Evolutionary conservation across 2,329 filamentous ascomycete species (phyloP), one percentile per base, ranked within the genome.

Genomic region (Xylaria arbuscula): DNA sequence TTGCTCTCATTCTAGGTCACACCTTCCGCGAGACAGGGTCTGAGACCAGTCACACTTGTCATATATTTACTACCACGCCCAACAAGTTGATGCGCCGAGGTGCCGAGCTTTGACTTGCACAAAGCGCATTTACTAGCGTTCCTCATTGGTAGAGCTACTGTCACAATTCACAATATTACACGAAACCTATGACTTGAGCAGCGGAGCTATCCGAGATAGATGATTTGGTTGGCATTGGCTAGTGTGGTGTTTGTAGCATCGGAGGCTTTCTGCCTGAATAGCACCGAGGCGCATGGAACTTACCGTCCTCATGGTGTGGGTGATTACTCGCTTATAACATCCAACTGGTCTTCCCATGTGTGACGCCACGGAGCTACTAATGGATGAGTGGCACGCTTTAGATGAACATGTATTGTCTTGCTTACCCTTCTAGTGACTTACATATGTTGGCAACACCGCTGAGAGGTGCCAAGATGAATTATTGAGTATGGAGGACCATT

Each of bases 261-360:
- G 45, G 10, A 66, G 36, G 19, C 51, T 48, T 65, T 66, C 38
- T 68, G 66, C 66, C 66, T 68, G 62, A 66, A 68, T 68, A 55
- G 15, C 9, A 22, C 38, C 40, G 38, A 58, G 19, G 54, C 62
- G 22, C 38, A 66, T 48, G n/a, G 34, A 61, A 45, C 56, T 57
- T 42, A 61, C 62, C 50, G n/a, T 60, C 38, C n/a, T 32, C 32
- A 8, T 40, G 45, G n/a, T 15, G 38, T 48, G 40, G 38, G 19
- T 50, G 15, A 10, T 2, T 22, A 24, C 17, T 22, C 54, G 36
- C 38, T 36, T 15, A 15, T 13, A 34, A 24, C 58, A 17, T 57
- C 13, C 54, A 59, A 22, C 40, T 47, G 42, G 28, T 47, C 17
- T 57, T 42, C 24, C n/a, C n/a, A n/a, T n/a, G n/a, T n/a, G n/a